Conservation (phyloP, 192 early-diverging fungal species). For the Umbelopsis vinacea region DNA sequence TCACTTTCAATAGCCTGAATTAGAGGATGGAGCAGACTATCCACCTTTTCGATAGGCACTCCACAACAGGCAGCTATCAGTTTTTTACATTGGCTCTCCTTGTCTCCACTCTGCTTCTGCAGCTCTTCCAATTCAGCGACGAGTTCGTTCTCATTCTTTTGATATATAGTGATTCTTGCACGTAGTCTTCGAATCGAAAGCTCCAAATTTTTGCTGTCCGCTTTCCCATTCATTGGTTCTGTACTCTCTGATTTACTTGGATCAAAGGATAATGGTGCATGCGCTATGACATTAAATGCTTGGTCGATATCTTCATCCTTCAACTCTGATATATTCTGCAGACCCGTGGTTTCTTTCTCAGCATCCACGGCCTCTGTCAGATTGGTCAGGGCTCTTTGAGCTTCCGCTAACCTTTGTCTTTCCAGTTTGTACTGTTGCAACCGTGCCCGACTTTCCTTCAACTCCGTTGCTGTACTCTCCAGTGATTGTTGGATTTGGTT, state of each 20-base stretch:
- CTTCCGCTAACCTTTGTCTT: conserved; percentile 55
- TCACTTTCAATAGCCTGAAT: conserved; percentile 87
- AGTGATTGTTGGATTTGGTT: conserved; percentile 58
- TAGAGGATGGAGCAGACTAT: conserved; percentile 75
- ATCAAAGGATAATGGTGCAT: not conserved
- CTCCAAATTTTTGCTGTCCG: conserved; percentile 24
- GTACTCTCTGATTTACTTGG: not conserved
- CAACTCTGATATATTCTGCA: conserved; percentile 7
- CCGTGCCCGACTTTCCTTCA: conserved; percentile 57
- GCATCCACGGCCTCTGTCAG: conserved; percentile 57
- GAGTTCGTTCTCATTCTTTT: conserved; percentile 50
- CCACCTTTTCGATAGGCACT: conserved; percentile 78
- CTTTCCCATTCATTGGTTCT: not conserved
- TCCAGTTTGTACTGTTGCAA: conserved; percentile 53
- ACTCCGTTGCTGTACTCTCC: conserved; percentile 55
- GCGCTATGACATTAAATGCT: conserved; percentile 11
- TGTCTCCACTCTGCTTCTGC: conserved; percentile 59
- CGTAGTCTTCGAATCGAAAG: conserved; percentile 35
- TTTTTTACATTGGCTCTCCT: conserved; percentile 79
- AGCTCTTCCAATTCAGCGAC: conserved; percentile 60
- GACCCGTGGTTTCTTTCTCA: conserved; percentile 7
- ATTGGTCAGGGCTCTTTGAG: conserved; percentile 60
- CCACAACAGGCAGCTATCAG: conserved; percentile 88
- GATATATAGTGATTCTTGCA: conserved; percentile 48
- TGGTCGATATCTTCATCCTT: conserved; percentile 24